These are phyloP conservation scores for Talaromyces sp. DNA, from an alignment of 2,329 filamentous ascomycete genomes.

Conservation along the genomic window DNA sequence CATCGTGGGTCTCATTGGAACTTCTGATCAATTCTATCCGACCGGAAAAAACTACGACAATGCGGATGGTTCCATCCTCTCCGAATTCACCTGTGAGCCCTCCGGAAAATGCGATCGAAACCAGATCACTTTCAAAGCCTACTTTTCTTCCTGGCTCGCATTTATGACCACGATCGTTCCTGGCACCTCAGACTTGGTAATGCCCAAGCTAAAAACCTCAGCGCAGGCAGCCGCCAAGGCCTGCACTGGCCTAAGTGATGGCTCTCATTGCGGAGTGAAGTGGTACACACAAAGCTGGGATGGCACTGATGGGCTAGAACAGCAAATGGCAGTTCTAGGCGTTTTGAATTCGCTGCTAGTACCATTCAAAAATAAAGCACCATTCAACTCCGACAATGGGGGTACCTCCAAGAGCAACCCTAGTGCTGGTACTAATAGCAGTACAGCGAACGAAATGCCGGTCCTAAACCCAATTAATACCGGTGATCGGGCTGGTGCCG, in stretches of 20 bases:
- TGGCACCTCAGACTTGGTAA: conserved; percentile 57
- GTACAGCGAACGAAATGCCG: conserved; percentile 13
- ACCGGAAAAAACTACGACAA: conserved; percentile 22
- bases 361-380: conserved; percentile 34
- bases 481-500: conserved; percentile 42
- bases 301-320: conserved; percentile 40
- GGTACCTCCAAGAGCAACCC: conserved; percentile 59
- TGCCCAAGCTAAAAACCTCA: conserved; percentile 62
- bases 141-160: conserved; percentile 68
- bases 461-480: conserved; percentile 31
- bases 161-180: conserved; percentile 65
- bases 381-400: conserved; percentile 54
- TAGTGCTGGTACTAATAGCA: conserved; percentile 39
- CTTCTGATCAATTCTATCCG: conserved; percentile 57
- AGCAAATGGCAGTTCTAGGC: conserved; percentile 46
- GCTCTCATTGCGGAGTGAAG: conserved; percentile 58
- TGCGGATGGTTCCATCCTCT: conserved; percentile 58
- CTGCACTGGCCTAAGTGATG: conserved; percentile 62
- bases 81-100: conserved; percentile 69
- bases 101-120: conserved; percentile 67
- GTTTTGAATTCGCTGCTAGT: conserved; percentile 38
- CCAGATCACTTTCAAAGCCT: conserved; percentile 74
- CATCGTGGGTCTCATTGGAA: conserved; percentile 59
- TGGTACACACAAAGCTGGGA: conserved; percentile 46
- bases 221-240: conserved; percentile 63